phyloP scores from a whole-genome alignment of 1,139 yeast species.

The Suhomyces anneliseae region DNA sequence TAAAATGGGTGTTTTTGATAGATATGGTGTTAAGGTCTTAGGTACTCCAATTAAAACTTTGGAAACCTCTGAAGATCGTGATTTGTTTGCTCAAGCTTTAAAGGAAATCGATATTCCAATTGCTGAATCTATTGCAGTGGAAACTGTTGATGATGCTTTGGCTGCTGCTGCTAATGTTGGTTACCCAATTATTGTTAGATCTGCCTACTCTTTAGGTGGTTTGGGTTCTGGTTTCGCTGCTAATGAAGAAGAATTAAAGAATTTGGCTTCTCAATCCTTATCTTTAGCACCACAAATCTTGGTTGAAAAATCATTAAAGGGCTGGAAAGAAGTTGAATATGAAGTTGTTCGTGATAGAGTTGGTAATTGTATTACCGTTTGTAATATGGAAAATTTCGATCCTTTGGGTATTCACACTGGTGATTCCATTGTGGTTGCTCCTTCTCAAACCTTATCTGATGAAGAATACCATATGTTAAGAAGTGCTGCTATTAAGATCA shows the following conservation, averaged over 20 bases:
- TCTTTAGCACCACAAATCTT: slow-evolving; percentile 91
- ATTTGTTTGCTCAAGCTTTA: slow-evolving; percentile 88
- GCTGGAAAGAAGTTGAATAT: slow-evolving; percentile 99
- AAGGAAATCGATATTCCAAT: slow-evolving; percentile 92
- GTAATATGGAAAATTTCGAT: slow-evolving; percentile 99
- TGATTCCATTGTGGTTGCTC: slow-evolving; percentile 98
- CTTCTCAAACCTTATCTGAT: slow-evolving; percentile 94
- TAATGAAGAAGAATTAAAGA: slow-evolving; percentile 76
- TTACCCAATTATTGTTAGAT: slow-evolving; percentile 95
- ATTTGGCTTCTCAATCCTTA: slow-evolving; percentile 84
- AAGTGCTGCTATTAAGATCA: slow-evolving; percentile 94
- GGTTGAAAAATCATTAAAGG: slow-evolving; percentile 95
- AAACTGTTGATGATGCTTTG: slow-evolving; percentile 88
- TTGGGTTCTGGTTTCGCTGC: slow-evolving; percentile 96
- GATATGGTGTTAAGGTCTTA: slow-evolving; percentile 88
- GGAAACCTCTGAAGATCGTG: slow-evolving; percentile 97
- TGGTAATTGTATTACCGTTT: slow-evolving; percentile 96
- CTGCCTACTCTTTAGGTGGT: slow-evolving; percentile 98
- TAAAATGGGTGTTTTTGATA: slow-evolving; percentile 87
- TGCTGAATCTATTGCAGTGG: slow-evolving; percentile 95
- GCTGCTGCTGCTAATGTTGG: slow-evolving; percentile 84
- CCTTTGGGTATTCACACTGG: slow-evolving; percentile 99
- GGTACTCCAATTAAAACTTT: slow-evolving; percentile 96
- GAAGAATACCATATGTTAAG: slow-evolving; percentile 98
- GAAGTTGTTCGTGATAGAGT: slow-evolving; percentile 97